Evolutionary conservation across 257 asterid species (phyloP), one percentile per base, ranked within the genome.

Genomic region (Penstemon davidsonii): DNA sequence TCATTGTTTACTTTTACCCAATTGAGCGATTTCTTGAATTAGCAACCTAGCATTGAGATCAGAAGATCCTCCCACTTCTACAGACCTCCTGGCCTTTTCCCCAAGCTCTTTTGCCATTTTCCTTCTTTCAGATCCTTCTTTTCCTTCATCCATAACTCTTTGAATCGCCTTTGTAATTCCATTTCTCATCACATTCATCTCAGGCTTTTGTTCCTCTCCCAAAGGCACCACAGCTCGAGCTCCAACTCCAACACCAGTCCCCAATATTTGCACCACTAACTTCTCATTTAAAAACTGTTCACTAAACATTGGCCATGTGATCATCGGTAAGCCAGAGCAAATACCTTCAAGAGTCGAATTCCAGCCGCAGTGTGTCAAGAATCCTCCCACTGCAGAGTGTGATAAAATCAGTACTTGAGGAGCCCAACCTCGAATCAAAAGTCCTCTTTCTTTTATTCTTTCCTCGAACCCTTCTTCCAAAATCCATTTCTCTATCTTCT

Each of bases 361-460:
- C 85, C 85, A 81, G 0, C 83, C 85, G 47, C 85, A 81, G 55
- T 81, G 83, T 0, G 85, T 74, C 52, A 77, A 2, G 33, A 81
- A 81, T 3, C 83, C 85, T 51, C 77, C 77, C 3, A 81, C 70
- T 0, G 83, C 11, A 5, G 68, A 44, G 39, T 81, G 83, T 5
- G 77, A 70, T 8, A 81, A 47, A 13, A 81, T 74, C 46, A 77
- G 15, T 15, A 77, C 80, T 56, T 85, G 91, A 3, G 91, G 91
- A 0, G 82, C 80, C 91, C 91, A 85, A 0, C 88, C 91, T 13
- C 81, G 80, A 61, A 83, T 75, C 55, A 85, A 49, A 2, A 85
- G 67, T 1, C 88, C 86, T 59, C 82, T 76, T 3, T 73, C 82
- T 54, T 73, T 59, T 13, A 49, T 73, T 47, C 88, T 75, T 42